phyloP scores from a whole-genome alignment of 2,329 filamentous ascomycete genomes.

The Trichocomaceae sp. region DNA sequence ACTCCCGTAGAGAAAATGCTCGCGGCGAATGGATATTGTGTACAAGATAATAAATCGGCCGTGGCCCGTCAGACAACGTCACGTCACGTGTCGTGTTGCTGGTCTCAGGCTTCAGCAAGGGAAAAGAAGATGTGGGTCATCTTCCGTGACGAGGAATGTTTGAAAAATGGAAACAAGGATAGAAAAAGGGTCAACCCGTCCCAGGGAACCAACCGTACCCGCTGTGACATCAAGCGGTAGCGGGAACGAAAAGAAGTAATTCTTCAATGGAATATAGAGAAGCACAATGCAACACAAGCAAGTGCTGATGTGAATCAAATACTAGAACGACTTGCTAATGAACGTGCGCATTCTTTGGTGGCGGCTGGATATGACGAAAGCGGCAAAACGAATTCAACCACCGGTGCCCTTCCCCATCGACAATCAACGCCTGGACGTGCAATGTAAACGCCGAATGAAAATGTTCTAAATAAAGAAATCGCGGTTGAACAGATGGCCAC shows the following conservation, averaged over 20 bases:
- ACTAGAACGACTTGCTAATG: neutral
- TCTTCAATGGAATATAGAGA: neutral
- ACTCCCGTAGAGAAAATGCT: constrained; percentile 11
- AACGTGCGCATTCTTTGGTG: neutral
- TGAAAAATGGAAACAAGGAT: constrained; percentile 16
- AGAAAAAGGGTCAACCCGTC: constrained; percentile 4
- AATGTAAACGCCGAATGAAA: constrained; percentile 10
- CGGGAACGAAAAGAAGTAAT: neutral
- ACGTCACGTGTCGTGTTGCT: constrained; percentile 6
- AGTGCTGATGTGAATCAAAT: too few species aligned
- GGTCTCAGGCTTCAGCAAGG: constrained; percentile 8
- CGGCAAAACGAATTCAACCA: constrained; percentile 8
- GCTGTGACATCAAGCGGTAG: constrained; percentile 9
- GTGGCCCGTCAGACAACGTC: too few species aligned
- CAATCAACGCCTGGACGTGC: constrained; percentile 13
- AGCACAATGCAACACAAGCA: constrained; percentile 3
- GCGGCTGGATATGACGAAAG: constrained; percentile 7
- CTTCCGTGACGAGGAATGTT: neutral
- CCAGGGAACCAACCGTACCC: neutral
- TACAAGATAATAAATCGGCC: neutral
- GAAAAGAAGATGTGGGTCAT: neutral
- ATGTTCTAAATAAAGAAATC: constrained; percentile 9
- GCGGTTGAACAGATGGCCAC: constrained; percentile 12
- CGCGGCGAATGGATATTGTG: constrained; percentile 1
- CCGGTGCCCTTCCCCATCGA: constrained; percentile 7